phyloP scores from a whole-genome alignment of 2,329 filamentous ascomycete genomes.

The Echinosphaeria canescens region DNA sequence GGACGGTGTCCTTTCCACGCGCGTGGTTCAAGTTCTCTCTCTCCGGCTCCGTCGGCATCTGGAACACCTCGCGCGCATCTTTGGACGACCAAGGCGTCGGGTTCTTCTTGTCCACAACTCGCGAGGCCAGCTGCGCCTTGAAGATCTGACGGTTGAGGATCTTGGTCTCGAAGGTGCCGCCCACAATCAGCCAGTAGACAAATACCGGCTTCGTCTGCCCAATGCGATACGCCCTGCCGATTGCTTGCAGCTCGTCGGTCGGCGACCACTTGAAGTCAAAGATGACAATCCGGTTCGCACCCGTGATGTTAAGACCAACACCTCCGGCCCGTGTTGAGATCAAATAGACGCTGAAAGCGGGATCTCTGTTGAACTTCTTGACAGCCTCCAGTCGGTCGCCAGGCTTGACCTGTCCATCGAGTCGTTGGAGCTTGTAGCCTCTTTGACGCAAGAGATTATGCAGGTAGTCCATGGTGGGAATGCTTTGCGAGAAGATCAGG shows the following conservation, averaged over 20 bases:
- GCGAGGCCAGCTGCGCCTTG: constrained; percentile 59
- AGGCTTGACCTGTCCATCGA: constrained; percentile 45
- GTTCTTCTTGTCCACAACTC: constrained; percentile 71
- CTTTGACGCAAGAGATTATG: constrained; percentile 28
- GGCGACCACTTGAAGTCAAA: constrained; percentile 75
- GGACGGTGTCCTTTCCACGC: constrained; percentile 38
- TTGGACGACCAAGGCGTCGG: constrained; percentile 38
- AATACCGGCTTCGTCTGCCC: constrained; percentile 64
- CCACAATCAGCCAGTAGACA: constrained; percentile 64
- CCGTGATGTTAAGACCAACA: constrained; percentile 62
- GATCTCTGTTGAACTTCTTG: constrained; percentile 43
- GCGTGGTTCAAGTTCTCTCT: constrained; percentile 28
- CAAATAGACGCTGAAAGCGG: constrained; percentile 37
- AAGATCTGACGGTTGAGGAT: constrained; percentile 57
- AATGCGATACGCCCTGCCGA: constrained; percentile 70
- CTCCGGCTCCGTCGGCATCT: constrained; percentile 26
- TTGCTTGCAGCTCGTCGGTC: constrained; percentile 62
- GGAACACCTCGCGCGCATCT: constrained; percentile 34
- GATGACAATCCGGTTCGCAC: constrained; percentile 70
- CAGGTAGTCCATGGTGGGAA: constrained; percentile 49
- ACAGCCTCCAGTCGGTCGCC: constrained; percentile 35
- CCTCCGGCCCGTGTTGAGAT: constrained; percentile 74
- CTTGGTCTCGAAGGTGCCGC: constrained; percentile 59
- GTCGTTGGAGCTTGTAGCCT: constrained; percentile 28
- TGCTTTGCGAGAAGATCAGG: constrained; percentile 59